phyloP scores from a whole-genome alignment of 1,139 yeast genomes.

The Zygosaccharomyces pseudobailii region DNA sequence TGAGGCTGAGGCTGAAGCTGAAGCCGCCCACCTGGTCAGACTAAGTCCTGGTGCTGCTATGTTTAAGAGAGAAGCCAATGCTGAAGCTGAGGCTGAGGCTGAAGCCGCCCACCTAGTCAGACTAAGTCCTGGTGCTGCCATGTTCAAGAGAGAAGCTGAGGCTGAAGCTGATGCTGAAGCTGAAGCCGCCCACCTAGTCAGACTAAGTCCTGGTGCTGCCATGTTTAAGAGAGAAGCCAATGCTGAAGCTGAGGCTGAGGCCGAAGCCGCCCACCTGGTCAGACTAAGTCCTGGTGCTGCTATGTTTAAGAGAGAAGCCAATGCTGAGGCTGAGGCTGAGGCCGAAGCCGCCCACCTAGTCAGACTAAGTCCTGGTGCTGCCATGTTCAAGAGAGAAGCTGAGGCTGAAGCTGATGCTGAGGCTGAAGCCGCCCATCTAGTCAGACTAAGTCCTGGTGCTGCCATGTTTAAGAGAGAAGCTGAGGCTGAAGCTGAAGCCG shows the following conservation, averaged over 20 bases:
- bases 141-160: constrained; percentile 20
- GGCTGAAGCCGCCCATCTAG: constrained; percentile 13
- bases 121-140: constrained; percentile 15
- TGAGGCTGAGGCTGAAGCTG: constrained; percentile 11
- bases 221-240: constrained; percentile 16
- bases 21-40: constrained; percentile 19
- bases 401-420: too few species aligned
- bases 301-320: constrained; percentile 15
- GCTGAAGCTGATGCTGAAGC: constrained; percentile 23
- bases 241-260: constrained; percentile 14
- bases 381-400: constrained; percentile 14
- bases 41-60: constrained; percentile 15
- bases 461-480: constrained; percentile 17
- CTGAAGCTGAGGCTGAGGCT: constrained; percentile 20
- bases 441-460: constrained; percentile 15
- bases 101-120: constrained; percentile 21
- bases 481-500: constrained; percentile 13
- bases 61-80: constrained; percentile 16
- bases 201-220: constrained; percentile 16
- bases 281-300: constrained; percentile 16
- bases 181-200: constrained; percentile 20
- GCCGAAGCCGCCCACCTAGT: constrained; percentile 15
- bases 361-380: constrained; percentile 17
- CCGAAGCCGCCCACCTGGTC: constrained; percentile 16
- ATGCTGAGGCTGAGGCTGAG: constrained; percentile 4